These are phyloP conservation scores for Bipolaris oryzae DNA, from an alignment of 2,329 filamentous ascomycete genomes.

Conservation along the genomic window DNA sequence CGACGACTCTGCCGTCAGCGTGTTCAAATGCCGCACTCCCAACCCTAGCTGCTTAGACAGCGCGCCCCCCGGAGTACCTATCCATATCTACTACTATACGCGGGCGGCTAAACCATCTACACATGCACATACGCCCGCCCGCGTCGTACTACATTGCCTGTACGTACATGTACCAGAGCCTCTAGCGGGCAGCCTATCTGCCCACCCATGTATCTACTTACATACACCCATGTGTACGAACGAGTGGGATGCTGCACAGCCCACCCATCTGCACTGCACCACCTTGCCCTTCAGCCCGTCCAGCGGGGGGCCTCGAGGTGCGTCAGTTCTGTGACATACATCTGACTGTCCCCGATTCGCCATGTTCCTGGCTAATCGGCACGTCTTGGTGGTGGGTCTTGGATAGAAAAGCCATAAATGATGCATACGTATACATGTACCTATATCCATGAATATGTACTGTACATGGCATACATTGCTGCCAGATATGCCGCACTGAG, in stretches of 20 bases:
- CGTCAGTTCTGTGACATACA: too few relatives aligned
- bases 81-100: background rate
- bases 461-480: background rate
- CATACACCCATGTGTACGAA: slow-evolving; percentile 2
- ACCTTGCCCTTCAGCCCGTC: too few relatives aligned
- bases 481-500: background rate
- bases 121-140: slow-evolving; percentile 5
- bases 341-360: background rate
- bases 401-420: background rate
- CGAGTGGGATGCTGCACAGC: slow-evolving; percentile 7
- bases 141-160: background rate
- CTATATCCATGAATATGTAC: too few relatives aligned
- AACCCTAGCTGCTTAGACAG: slow-evolving; percentile 13
- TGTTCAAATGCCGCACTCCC: too few relatives aligned
- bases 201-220: background rate
- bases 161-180: slow-evolving; percentile 13
- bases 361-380: slow-evolving; percentile 6
- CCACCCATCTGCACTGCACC: too few relatives aligned
- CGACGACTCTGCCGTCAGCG: too few relatives aligned
- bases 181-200: slow-evolving; percentile 17
- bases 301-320: too few relatives aligned
- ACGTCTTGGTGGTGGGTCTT: background rate
- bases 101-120: background rate
- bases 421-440: slow-evolving; percentile 2
- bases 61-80: slow-evolving; percentile 1